A percentile compares a stretch with the other conserved stretches of the same genome.
These are phyloP conservation scores for Aschersonia sp. DNA, from an alignment of 2,329 filamentous ascomycete species.

Conservation along the genomic window DNA sequence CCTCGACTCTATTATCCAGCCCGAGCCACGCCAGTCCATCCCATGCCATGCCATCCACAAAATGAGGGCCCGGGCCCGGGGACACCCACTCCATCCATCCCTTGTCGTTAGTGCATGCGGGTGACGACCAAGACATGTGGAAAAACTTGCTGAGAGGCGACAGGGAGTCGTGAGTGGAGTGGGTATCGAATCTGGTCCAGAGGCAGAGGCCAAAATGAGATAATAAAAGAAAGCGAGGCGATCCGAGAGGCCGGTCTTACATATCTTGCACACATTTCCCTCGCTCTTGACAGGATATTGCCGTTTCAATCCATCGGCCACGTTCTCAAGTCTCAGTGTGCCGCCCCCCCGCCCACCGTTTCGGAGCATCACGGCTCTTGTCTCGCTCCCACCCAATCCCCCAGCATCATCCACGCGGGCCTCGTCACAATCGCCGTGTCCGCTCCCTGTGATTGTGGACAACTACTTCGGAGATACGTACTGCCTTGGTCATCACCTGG, in stretches of 20 bases:
- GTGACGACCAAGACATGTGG: conserved; percentile 3
- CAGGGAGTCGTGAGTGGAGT: background rate
- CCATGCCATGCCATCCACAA: background rate
- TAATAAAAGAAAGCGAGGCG: background rate
- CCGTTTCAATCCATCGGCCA: background rate
- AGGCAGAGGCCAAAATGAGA: background rate
- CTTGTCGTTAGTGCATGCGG: conserved; percentile 3
- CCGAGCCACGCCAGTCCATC: background rate
- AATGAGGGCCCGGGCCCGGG: background rate
- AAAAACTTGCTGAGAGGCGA: background rate
- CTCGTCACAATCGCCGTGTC: no score
- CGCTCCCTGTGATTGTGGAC: no score
- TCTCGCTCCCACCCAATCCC: background rate
- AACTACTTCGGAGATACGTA: no score
- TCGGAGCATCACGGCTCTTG: background rate
- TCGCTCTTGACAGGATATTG: background rate
- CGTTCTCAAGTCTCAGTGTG: background rate
- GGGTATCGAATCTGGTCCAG: background rate
- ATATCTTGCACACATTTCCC: background rate
- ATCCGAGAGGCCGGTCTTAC: background rate
- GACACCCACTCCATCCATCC: background rate
- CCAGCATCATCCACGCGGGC: no score
- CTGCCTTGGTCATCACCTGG: no score
- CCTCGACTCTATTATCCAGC: background rate
- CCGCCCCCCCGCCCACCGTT: no score